phyloP scores from a whole-genome alignment of 257 asterid species.

The Linaria vulgaris region DNA sequence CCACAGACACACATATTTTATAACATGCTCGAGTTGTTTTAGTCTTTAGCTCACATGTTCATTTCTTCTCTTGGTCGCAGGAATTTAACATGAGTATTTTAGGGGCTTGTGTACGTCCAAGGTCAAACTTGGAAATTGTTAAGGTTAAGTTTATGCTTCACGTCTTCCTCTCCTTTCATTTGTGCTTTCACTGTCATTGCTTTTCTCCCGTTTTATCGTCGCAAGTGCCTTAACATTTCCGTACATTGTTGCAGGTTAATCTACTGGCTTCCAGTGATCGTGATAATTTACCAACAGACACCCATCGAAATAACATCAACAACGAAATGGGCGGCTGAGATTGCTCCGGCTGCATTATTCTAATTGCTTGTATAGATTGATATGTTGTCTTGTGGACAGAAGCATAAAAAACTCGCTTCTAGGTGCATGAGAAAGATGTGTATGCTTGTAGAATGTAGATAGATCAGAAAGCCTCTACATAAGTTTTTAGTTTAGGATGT shows the following conservation, averaged over 20 bases:
- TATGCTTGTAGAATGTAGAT: too few relatives aligned
- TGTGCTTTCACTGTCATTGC: not conserved
- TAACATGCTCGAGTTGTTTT: conserved; percentile 18
- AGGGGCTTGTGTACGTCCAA: conserved; percentile 84
- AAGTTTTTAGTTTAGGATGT: too few relatives aligned
- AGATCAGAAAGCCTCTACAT: too few relatives aligned
- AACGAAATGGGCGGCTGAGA: conserved; percentile 70
- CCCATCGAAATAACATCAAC: conserved; percentile 38
- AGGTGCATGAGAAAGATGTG: too few relatives aligned
- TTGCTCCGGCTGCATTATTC: conserved; percentile 10
- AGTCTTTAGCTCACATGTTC: conserved; percentile 6
- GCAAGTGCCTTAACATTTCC: conserved; percentile 22
- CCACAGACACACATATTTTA: conserved; percentile 4
- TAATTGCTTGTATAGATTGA: not conserved
- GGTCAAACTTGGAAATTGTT: conserved; percentile 78
- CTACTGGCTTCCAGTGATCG: conserved; percentile 56
- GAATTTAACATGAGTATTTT: conserved; percentile 83
- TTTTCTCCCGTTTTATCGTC: not conserved
- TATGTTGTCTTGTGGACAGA: not conserved
- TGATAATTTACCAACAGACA: conserved; percentile 42
- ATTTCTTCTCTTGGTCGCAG: conserved; percentile 41
- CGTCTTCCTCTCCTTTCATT: not conserved
- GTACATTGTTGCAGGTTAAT: conserved; percentile 56
- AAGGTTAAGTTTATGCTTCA: conserved; percentile 46
- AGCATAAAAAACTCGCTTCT: conserved; percentile 6